Evolutionary conservation across 108 stramenopile genomes (phyloP), one percentile per base, ranked within the genome.

Genomic region (Skeletonema menzelii): DNA sequence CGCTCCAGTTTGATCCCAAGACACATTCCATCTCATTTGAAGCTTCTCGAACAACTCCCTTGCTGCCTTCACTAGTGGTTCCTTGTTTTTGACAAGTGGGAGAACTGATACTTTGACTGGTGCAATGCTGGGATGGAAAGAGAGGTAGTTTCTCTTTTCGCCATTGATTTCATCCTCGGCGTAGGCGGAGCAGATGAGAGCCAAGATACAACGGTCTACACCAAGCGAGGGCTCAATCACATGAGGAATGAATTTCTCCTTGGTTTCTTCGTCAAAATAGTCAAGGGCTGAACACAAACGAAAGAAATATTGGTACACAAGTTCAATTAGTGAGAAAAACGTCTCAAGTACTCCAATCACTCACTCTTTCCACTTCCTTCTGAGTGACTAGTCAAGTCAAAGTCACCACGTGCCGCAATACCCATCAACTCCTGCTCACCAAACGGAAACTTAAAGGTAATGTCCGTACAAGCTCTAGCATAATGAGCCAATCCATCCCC

Each of bases 171-270:
- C 95, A 49, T 98, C 98, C 78, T 97, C 94, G 53, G 92, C 86
- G 62, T 96, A 96, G 19, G 97, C 97, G 14, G 97, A 95, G 77
- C 91, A 90, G 77, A 98, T 79, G 47, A 97, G 71, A 56, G 99
- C 96, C 58, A 98, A 72, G 61, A 97, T 80, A 32, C 98, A 82
- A 12, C 97, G 89, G 70, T 98, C 96, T 15, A 98, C 95, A 49
- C 97, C 95, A 60, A 99, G 69, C 10, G 95, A 94, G 3, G 99
- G 99, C 82, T 99, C 97, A 72, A 99, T 97, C 40, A 96, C 94
- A 66, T 98, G 95, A 7, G 99, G 99, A 60, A 95, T 84, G 88
- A 91, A 97, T 80, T 91, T 94, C 69, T 91, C 88, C 77, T 96
- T 95, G 31, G 83, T 88, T 62, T 83, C 82, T 73, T 96, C 94